These are phyloP conservation scores for Vigna angularis DNA, from an alignment of 306 rosid species.

Conservation along the genomic window DNA sequence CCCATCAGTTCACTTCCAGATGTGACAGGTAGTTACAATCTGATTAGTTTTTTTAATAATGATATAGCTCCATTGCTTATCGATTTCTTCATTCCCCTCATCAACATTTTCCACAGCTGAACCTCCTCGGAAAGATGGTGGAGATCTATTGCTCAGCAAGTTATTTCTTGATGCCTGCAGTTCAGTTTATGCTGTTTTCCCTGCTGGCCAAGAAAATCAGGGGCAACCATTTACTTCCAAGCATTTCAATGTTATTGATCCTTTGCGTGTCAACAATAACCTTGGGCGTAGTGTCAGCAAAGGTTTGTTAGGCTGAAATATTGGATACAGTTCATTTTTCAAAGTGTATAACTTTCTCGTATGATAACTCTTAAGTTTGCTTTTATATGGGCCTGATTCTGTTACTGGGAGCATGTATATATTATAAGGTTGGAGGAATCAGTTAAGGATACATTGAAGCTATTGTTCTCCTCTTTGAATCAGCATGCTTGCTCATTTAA, in stretches of 20 bases:
- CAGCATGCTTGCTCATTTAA: neutral
- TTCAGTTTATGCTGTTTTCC: slow-evolving; percentile 75
- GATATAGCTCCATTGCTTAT: slow-evolving; percentile 22
- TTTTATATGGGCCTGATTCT: neutral
- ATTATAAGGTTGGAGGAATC: neutral
- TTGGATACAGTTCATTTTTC: slow-evolving; percentile 16
- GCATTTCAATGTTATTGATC: slow-evolving; percentile 87
- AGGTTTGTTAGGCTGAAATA: slow-evolving; percentile 53
- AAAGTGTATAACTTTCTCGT: neutral
- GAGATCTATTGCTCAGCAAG: slow-evolving; percentile 74
- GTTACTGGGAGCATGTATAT: neutral
- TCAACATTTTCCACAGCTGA: slow-evolving; percentile 60
- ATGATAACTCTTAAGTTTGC: slow-evolving; percentile 8
- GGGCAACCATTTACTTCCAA: slow-evolving; percentile 82
- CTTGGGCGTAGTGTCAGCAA: slow-evolving; percentile 94
- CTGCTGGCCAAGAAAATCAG: slow-evolving; percentile 72
- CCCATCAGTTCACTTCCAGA: slow-evolving; percentile 80
- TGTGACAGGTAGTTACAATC: slow-evolving; percentile 66
- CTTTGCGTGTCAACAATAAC: slow-evolving; percentile 82
- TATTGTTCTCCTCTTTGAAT: neutral
- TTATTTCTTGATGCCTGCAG: slow-evolving; percentile 74
- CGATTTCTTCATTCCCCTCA: slow-evolving; percentile 5
- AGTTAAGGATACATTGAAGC: neutral
- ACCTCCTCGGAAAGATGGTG: slow-evolving; percentile 84
- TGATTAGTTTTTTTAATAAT: slow-evolving; percentile 22